These are phyloP conservation scores for Candida albicans DNA, from an alignment of 1,139 yeast genomes.

Conservation along the genomic window DNA sequence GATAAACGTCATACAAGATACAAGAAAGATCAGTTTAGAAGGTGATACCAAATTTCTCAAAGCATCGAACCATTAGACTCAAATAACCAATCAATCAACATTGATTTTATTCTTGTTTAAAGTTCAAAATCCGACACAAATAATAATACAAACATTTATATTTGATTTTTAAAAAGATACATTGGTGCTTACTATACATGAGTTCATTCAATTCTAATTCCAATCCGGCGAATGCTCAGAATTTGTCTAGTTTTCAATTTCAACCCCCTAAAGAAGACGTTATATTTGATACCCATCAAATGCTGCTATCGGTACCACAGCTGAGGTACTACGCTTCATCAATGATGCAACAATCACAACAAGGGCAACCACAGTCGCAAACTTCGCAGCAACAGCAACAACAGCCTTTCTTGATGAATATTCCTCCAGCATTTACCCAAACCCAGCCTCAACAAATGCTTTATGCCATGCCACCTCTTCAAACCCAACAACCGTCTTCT, in stretches of 20 bases:
- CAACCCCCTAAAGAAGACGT: constrained; percentile 3
- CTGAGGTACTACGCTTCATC: constrained; percentile 1
- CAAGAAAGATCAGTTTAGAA: no score
- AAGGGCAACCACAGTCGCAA: constrained; percentile 2
- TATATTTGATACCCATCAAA: constrained; percentile 4
- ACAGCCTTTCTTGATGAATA: constrained; percentile 3
- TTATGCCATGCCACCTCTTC: constrained; percentile 13
- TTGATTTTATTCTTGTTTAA: no score
- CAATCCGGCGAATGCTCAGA: background rate
- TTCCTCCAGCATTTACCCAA: constrained; percentile 5
- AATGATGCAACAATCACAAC: constrained; percentile 2
- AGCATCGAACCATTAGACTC: no score
- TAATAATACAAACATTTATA: no score
- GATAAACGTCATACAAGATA: no score
- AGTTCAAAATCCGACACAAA: no score
- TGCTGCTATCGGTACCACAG: constrained; percentile 6
- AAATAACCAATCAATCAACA: no score
- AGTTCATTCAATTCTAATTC: constrained; percentile 1
- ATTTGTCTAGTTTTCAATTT: background rate
- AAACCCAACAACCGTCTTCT: constrained; percentile 18
- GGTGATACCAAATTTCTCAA: no score
- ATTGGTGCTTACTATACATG: background rate
- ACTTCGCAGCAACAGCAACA: background rate
- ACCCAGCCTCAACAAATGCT: constrained; percentile 17
- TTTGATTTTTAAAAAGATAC: no score